Base-by-base conservation (phyloP, 139 green algal genomes). In the Pleodorina starrii region DNA sequence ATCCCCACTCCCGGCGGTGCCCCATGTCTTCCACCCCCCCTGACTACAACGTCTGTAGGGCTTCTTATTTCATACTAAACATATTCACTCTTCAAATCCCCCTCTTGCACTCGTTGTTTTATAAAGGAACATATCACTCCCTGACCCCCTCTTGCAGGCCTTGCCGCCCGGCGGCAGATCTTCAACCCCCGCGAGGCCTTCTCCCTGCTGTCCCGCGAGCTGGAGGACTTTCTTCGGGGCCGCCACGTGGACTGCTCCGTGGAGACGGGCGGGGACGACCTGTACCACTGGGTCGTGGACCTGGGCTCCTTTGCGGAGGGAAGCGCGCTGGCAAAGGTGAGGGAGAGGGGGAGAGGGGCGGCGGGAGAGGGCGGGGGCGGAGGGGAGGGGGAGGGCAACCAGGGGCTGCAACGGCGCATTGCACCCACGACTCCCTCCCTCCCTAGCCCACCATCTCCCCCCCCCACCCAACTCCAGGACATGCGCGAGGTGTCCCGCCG, bases 201-300 rank as follows among this genome's bases (percentile, higher is more conserved):
- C 89, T 50, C 90, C 35, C 93, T 96, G 88, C 91, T 96, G 73
- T 91, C 81, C 36, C 93, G 91, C 35, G 94, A 97, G 92, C 94
- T 97, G 83, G 87, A 93, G 54, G 92, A 89, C 85, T 93, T 96
- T 74, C 90, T 95, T 38, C 85, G 92, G 78, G 71, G 50, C 21
- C 69, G 84, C 36, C 25, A 73, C 86, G 43, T 50, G 46, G 75
- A 90, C 54, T 79, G 40, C 19, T 32, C 21, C 38, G 90, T 92
- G 50, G 93, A 96, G 60, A 90, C 90, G 11, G 85, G 89, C 2
- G 91, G 89, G 4, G 92, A 96, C 68, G 92, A 96, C 63, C 84
- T 97, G 54, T 97, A 96, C 90, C 78, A 90, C n/a, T 98, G 96
- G 96, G 79, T 90, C 36, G 93, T 97, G 60, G 86, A 92, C 77